Base-by-base conservation (phyloP, 1,284 basidiomycete species). In the Fomitiporia mediterranea region DNA sequence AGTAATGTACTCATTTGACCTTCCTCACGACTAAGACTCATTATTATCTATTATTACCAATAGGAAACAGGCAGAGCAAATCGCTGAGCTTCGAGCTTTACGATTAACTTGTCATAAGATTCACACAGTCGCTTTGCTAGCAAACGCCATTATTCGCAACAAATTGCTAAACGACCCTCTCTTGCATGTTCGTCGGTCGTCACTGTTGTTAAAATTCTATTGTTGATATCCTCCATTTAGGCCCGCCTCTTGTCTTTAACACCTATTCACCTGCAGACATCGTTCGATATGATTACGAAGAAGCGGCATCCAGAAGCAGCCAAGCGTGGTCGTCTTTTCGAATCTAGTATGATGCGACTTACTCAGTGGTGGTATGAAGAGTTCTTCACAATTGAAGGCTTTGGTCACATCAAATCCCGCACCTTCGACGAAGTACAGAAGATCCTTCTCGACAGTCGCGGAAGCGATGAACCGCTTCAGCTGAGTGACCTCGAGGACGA, bases 71-170 rank as follows among this genome's bases (percentile, higher is more conserved):
- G 39, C 59, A 17, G 89, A 94, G 65, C 81, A 61, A 34, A 58
- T 78, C 56, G 78, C 79, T 7, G 89, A 94, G 65, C 81, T 92
- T 9, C 73, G 86, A 19, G 68, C 49, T 21, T 15, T 85, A 9
- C 79, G 93, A 21, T 81, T 94, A 40, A 81, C 87, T 57, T 84
- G 83, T 54, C 94, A 97, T 73, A 94, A 95, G 70, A 74, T 92
- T 11, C 94, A 98, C 65, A 90, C 90, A 2, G 72, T 97, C 3
- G 73, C 82, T 13, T 77, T 98, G 6, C 78, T 98, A 1, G 82
- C 83, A 3, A 91, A 89, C 65, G 86, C 89, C 2, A 73, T 78
- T 32, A 73, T 84, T 13, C 81, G 96, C 44, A 98, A 99, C 68
- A 76, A 74, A 53, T 95, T 91, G 89, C 69, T 94, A 17, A 94